Percentiles rank a stretch among this genome's conserved stretches.
Evolutionary conservation across 257 asterid genomes (phyloP).

Genomic region (Solanum peruvianum): DNA sequence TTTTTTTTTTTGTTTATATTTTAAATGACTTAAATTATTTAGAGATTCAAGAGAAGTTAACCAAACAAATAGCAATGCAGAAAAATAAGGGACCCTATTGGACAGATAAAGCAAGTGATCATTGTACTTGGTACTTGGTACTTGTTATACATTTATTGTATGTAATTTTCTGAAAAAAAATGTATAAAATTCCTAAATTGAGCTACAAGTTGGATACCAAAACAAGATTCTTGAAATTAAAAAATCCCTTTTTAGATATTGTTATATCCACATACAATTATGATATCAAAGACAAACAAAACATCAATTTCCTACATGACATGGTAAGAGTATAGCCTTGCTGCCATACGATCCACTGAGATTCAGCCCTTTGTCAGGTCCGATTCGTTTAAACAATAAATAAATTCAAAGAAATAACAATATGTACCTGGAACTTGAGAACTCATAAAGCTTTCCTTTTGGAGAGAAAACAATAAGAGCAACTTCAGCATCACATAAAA

Average conservation of each 20-base stretch:
- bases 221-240: background rate
- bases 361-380: background rate
- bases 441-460: conserved; percentile 42
- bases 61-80: background rate
- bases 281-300: background rate
- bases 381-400: background rate
- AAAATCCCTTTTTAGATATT: background rate
- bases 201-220: background rate
- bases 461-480: conserved; percentile 42
- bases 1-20: background rate
- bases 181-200: background rate
- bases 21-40: background rate
- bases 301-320: background rate
- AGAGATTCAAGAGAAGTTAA: background rate
- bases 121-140: conserved; percentile 11
- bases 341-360: background rate
- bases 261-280: background rate
- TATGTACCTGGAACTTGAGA: conserved; percentile 43
- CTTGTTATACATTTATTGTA: background rate
- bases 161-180: background rate
- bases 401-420: background rate
- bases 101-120: background rate
- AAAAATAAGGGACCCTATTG: background rate
- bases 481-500: conserved; percentile 60
- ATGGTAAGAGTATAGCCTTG: background rate